These are phyloP conservation scores for Microcyclospora tardicrescens DNA, from an alignment of 2,329 filamentous ascomycete species.

Conservation along the genomic window DNA sequence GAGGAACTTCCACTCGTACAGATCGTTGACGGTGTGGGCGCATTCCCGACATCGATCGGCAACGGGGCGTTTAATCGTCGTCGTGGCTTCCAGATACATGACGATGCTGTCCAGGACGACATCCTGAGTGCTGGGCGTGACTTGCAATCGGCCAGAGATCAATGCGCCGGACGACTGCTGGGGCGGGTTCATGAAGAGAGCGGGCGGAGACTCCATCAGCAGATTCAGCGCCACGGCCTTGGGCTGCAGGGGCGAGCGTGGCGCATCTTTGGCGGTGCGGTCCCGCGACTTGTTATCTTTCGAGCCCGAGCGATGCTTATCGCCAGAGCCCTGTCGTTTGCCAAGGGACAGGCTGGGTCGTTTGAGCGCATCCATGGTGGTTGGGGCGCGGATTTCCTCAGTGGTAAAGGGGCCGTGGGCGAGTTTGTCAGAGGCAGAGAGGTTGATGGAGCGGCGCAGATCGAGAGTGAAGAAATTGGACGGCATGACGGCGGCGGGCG, in stretches of 20 bases:
- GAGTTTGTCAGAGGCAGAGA: too few relatives aligned
- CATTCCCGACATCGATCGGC: slow-evolving; percentile 68
- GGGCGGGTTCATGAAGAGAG: slow-evolving; percentile 68
- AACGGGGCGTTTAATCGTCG: slow-evolving; percentile 71
- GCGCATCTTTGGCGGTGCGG: slow-evolving; percentile 12
- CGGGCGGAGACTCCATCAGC: slow-evolving; percentile 71
- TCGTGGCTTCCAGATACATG: slow-evolving; percentile 57
- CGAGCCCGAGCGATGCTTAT: slow-evolving; percentile 17
- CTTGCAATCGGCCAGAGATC: slow-evolving; percentile 67
- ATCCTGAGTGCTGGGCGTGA: slow-evolving; percentile 55
- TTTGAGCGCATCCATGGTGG: slow-evolving; percentile 25
- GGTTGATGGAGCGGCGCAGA: too few relatives aligned
- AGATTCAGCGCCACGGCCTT: slow-evolving; percentile 43
- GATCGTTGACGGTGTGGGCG: slow-evolving; percentile 53
- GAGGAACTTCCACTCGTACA: slow-evolving; percentile 71
- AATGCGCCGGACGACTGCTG: slow-evolving; percentile 69
- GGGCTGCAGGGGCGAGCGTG: slow-evolving; percentile 6
- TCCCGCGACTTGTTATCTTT: slow-evolving; percentile 6
- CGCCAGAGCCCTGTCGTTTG: slow-evolving; percentile 9
- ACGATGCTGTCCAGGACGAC: slow-evolving; percentile 57
- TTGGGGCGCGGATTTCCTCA: slow-evolving; percentile 3
- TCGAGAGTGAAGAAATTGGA: too few relatives aligned
- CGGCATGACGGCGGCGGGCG: too few relatives aligned
- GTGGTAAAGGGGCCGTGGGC: background rate
- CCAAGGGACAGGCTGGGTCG: slow-evolving; percentile 13